A percentile compares a stretch with the other conserved stretches of the same genome.
Evolutionary conservation across 139 green algal species (phyloP).

Genomic region (Tetratostichococcus sp.): DNA sequence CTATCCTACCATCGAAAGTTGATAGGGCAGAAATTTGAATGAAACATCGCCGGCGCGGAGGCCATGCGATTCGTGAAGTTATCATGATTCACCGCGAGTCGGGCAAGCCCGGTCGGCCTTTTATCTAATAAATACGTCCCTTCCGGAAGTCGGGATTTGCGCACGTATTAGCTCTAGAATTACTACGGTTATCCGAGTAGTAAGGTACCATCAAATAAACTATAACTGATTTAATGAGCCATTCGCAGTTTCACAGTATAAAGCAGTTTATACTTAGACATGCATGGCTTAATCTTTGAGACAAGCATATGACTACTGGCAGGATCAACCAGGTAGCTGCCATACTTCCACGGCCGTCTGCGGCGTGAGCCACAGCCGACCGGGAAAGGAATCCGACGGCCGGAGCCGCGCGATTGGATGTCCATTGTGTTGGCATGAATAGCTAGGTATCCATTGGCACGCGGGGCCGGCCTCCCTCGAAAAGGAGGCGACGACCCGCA

Average conservation of each 20-base stretch:
- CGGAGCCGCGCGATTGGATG: not conserved
- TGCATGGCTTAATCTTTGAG: constrained; percentile 99
- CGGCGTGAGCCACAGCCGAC: not conserved
- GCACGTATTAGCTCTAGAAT: constrained; percentile 95
- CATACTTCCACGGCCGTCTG: constrained; percentile 15
- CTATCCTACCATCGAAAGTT: constrained; percentile 81
- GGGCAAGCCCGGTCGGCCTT: constrained; percentile 65
- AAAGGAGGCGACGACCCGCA: constrained; percentile 2
- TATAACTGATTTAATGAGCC: constrained; percentile 99
- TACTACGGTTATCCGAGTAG: constrained; percentile 86
- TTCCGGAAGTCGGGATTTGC: constrained; percentile 84
- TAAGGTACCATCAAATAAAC: constrained; percentile 99
- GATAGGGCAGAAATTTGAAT: constrained; percentile 92
- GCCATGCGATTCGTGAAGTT: constrained; percentile 89
- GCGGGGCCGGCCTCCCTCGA: not conserved
- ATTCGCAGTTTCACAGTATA: constrained; percentile 99
- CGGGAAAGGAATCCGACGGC: not conserved
- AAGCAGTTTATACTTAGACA: constrained; percentile 99
- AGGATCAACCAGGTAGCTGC: constrained; percentile 94
- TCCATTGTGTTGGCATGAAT: not conserved
- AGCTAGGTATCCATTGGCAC: constrained; percentile 6
- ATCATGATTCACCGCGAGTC: constrained; percentile 84
- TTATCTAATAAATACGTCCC: constrained; percentile 94
- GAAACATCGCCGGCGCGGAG: constrained; percentile 78
- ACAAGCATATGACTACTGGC: constrained; percentile 98